These are phyloP conservation scores for Rhodomyrtus tomentosa DNA, from an alignment of 345 rosid species.

Conservation along the genomic window DNA sequence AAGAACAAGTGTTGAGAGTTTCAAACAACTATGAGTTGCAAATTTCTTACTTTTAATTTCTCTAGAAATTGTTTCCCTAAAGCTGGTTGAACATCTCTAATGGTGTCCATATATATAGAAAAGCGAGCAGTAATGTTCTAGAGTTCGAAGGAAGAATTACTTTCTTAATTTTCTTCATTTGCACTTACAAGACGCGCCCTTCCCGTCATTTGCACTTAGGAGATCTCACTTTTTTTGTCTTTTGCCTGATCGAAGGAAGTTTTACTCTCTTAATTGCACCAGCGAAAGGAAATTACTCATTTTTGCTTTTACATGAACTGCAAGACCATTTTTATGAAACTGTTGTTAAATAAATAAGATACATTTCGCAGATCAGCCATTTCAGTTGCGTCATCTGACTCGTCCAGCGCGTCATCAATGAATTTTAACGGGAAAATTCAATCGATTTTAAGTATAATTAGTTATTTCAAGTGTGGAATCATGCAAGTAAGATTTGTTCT, in stretches of 20 bases:
- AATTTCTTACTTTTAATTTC: neutral
- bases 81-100: neutral
- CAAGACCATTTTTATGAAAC: too few relatives aligned
- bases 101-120: neutral
- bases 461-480: too few relatives aligned
- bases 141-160: neutral
- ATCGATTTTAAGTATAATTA: too few relatives aligned
- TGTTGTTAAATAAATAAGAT: too few relatives aligned
- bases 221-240: neutral
- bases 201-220: neutral
- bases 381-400: too few relatives aligned
- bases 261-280: neutral
- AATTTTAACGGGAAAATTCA: too few relatives aligned
- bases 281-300: neutral
- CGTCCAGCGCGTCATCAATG: too few relatives aligned
- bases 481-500: too few relatives aligned
- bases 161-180: neutral
- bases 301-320: too few relatives aligned
- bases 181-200: too few relatives aligned
- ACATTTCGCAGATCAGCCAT: too few relatives aligned
- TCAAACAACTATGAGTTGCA: fast-evolving
- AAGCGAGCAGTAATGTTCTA: neutral
- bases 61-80: neutral
- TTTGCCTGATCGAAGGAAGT: neutral
- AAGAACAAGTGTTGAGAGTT: neutral